phyloP scores from a whole-genome alignment of 192 early-diverging fungal species.

The Pilaira anomala region DNA sequence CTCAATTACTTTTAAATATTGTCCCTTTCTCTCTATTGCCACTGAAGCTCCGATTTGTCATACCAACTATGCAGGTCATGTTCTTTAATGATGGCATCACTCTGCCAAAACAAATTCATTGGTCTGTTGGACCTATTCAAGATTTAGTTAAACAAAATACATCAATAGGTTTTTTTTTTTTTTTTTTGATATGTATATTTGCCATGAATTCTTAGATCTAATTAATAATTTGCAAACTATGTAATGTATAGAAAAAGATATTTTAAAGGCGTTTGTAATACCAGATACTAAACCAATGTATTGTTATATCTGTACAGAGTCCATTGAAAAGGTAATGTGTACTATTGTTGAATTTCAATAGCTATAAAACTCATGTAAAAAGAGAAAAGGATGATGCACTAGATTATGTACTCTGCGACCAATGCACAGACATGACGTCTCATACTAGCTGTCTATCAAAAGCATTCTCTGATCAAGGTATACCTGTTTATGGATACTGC shows the following conservation, averaged over 20 bases:
- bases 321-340: neutral
- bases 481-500: constrained; percentile 18
- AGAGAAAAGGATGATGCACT: neutral
- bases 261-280: neutral
- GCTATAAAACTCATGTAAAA: constrained; percentile 1
- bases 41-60: constrained; percentile 16
- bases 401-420: neutral
- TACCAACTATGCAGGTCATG: neutral
- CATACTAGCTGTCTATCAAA: constrained; percentile 13
- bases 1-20: constrained; percentile 12
- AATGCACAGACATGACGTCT: neutral
- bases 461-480: neutral
- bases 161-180: neutral
- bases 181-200: neutral
- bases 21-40: constrained; percentile 17
- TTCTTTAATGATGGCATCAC: neutral
- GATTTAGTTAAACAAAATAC: neutral
- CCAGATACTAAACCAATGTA: neutral
- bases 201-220: no score
- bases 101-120: constrained; percentile 5
- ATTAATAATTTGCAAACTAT: neutral
- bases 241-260: no score
- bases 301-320: constrained; percentile 1
- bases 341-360: neutral
- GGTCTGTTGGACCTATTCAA: constrained; percentile 1